Conservation (phyloP, 257 asterid genomes). For the Fraxinus americana region DNA sequence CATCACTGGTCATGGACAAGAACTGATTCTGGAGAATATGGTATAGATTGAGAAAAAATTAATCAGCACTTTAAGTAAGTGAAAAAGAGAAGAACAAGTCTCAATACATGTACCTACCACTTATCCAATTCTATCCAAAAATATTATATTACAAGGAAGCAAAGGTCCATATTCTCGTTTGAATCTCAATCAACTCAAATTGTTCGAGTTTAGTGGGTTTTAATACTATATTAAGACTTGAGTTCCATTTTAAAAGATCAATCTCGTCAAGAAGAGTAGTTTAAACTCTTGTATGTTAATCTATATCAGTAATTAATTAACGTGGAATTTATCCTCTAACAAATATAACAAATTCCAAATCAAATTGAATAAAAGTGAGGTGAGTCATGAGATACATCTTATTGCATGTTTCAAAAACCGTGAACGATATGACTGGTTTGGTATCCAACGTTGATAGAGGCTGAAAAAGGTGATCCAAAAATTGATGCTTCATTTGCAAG, state of each 20-base stretch:
- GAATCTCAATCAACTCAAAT: too few species aligned
- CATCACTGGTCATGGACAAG: background rate
- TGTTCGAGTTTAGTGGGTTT: too few species aligned
- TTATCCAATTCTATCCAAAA: constrained; percentile 28
- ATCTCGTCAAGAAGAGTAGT: too few species aligned
- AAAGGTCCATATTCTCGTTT: too few species aligned
- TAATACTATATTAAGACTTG: background rate
- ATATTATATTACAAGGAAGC: background rate
- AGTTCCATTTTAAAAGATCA: too few species aligned
- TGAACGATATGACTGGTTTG: constrained; percentile 40
- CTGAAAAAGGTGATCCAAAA: constrained; percentile 25
- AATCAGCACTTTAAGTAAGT: constrained; percentile 7
- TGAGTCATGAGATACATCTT: constrained; percentile 47
- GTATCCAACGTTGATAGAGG: constrained; percentile 18
- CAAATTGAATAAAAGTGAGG: constrained; percentile 8
- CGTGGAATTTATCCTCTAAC: too few species aligned
- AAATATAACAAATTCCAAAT: background rate
- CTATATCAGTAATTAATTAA: too few species aligned
- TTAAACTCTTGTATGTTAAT: too few species aligned
- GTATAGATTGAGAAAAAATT: background rate
- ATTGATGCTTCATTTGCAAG: constrained; percentile 26
- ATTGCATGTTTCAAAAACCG: constrained; percentile 35
- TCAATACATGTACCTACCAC: constrained; percentile 15
- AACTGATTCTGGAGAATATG: constrained; percentile 24
- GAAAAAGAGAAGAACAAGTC: constrained; percentile 13